Evolutionary conservation across 2,329 filamentous ascomycete species (phyloP).

Genomic region (Alternaria gansuensis): DNA sequence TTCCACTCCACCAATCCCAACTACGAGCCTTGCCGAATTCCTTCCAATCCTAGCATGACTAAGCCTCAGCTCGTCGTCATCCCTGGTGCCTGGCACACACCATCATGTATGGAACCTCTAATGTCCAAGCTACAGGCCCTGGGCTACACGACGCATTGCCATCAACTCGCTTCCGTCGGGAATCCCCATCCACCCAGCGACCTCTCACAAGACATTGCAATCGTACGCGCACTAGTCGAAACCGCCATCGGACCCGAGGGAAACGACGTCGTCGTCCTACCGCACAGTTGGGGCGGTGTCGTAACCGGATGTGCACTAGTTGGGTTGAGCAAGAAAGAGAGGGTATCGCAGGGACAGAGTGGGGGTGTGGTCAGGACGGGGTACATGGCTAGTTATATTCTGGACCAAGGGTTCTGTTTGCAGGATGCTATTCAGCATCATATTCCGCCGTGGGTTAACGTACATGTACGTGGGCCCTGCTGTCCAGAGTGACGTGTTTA

Average conservation of each 20-base stretch:
- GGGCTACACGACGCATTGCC: constrained; percentile 43
- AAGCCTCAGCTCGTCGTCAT: constrained; percentile 52
- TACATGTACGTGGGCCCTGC: background rate
- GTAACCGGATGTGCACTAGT: constrained; percentile 50
- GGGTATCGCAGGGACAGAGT: constrained; percentile 47
- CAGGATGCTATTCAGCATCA: constrained; percentile 17
- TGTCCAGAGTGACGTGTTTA: too few species aligned
- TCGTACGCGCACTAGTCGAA: constrained; percentile 46
- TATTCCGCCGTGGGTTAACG: background rate
- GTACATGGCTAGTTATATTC: constrained; percentile 52
- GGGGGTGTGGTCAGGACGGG: constrained; percentile 52
- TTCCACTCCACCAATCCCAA: background rate
- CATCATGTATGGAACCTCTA: constrained; percentile 39
- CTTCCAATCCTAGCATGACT: constrained; percentile 17
- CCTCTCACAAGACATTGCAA: constrained; percentile 47
- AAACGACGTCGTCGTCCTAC: constrained; percentile 55
- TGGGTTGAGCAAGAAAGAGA: constrained; percentile 48
- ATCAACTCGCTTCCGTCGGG: constrained; percentile 43
- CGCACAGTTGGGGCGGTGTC: constrained; percentile 59
- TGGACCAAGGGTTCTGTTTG: constrained; percentile 49
- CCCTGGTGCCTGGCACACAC: constrained; percentile 52
- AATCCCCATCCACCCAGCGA: constrained; percentile 39
- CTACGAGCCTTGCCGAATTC: too few species aligned
- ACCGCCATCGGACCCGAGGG: constrained; percentile 50
- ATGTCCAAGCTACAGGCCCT: constrained; percentile 39